A percentile compares a stretch with the other conserved stretches of the same genome.
Conservation (phyloP, 306 rosid species). For the Abrus precatorius region DNA sequence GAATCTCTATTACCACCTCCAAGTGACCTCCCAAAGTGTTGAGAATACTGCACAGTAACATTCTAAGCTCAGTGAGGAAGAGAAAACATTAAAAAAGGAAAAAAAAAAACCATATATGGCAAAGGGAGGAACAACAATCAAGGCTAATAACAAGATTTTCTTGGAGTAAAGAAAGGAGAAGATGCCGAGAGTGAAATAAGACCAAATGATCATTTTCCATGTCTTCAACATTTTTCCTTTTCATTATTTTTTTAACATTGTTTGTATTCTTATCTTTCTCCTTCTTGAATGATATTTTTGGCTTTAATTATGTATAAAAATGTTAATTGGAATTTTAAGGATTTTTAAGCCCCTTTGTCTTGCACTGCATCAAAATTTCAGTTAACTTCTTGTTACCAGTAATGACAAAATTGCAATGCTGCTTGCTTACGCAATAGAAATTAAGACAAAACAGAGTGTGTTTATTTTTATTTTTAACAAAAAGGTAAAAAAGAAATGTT, state of each 20-base stretch:
- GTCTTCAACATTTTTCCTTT: conserved; percentile 19
- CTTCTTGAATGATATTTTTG: conserved; percentile 36
- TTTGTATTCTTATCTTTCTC: conserved; percentile 35
- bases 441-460: not conserved
- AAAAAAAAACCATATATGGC: not conserved
- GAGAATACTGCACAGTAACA: not conserved
- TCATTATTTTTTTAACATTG: not conserved
- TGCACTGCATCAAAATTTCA: not conserved
- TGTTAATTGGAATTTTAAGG: conserved; percentile 16
- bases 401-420: not conserved
- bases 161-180: not conserved
- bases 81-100: not conserved
- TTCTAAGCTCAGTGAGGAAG: not conserved
- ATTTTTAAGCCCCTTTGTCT: not conserved
- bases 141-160: conserved; percentile 31
- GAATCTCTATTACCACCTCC: conserved; percentile 83
- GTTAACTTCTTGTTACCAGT: conserved; percentile 1
- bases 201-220: conserved; percentile 26
- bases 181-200: not conserved
- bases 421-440: not conserved
- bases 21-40: conserved; percentile 78
- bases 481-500: too few species aligned
- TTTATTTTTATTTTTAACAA: too few species aligned
- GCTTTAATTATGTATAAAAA: conserved; percentile 30
- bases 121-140: conserved; percentile 1